Evolutionary conservation across 169 alveolate genomes (phyloP).

Genomic region (Plasmodium gaboni): DNA sequence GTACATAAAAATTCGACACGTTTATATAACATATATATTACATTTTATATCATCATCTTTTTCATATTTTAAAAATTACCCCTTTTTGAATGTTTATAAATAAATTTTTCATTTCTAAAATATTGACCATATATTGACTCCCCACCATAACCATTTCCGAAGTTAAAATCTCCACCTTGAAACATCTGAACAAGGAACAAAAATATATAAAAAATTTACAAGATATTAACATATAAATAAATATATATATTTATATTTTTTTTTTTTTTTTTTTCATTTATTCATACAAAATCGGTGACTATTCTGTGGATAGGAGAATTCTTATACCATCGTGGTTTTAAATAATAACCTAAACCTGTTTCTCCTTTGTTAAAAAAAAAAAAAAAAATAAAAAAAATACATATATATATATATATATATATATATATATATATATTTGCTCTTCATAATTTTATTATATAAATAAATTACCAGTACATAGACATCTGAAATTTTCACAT

Average conservation of each 20-base stretch:
- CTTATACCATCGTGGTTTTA: conserved; percentile 90
- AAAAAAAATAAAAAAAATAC: conserved; percentile 8
- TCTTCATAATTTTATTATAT: background rate
- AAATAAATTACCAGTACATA: conserved; percentile 89
- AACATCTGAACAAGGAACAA: conserved; percentile 79
- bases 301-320: conserved; percentile 86
- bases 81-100: conserved; percentile 86
- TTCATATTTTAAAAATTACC: conserved; percentile 65
- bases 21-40: no score
- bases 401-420: background rate
- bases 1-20: background rate
- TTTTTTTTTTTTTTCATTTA: background rate
- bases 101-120: conserved; percentile 87
- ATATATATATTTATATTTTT: background rate
- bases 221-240: background rate
- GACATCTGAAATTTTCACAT: conserved; percentile 92
- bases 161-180: conserved; percentile 92
- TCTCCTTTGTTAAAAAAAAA: conserved; percentile 79
- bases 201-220: background rate
- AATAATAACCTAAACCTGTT: conserved; percentile 88
- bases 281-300: conserved; percentile 84
- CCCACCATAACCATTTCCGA: conserved; percentile 91
- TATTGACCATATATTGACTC: conserved; percentile 90
- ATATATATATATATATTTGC: background rate
- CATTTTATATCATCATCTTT: background rate